phyloP scores from a whole-genome alignment of 2,329 filamentous ascomycete species.

The Penicillium sp. region DNA sequence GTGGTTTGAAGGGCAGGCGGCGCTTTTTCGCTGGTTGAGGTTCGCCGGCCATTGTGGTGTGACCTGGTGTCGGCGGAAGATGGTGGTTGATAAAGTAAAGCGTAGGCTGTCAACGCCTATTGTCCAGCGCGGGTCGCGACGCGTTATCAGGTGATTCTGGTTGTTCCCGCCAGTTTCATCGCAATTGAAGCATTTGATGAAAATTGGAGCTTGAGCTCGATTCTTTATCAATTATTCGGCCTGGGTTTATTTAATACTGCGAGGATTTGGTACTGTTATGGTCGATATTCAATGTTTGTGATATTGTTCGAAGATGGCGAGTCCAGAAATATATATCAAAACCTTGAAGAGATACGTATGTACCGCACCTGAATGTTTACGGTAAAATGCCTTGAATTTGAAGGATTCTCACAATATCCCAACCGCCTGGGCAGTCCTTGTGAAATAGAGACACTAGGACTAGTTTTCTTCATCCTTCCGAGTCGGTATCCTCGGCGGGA shows the following conservation, averaged over 20 bases:
- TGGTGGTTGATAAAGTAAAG: neutral
- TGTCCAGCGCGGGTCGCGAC: slow-evolving; percentile 9
- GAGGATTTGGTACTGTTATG: neutral
- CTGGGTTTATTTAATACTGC: too few species aligned
- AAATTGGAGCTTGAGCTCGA: neutral
- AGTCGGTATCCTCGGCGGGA: slow-evolving; percentile 18
- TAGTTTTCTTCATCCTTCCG: neutral
- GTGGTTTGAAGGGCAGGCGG: slow-evolving; percentile 45
- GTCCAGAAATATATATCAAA: neutral
- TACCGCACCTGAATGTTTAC: too few species aligned
- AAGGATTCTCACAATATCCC: too few species aligned
- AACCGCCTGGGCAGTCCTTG: too few species aligned
- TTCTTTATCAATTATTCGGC: too few species aligned
- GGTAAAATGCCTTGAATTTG: too few species aligned
- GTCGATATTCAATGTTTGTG: neutral
- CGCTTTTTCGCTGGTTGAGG: slow-evolving; percentile 35
- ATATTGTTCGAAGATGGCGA: too few species aligned
- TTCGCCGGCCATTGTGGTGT: slow-evolving; percentile 26
- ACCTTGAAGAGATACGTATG: neutral
- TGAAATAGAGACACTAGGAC: neutral
- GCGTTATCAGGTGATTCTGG: slow-evolving; percentile 22
- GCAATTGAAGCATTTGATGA: neutral
- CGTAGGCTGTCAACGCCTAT: neutral
- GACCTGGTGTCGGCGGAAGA: neutral
- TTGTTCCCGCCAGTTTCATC: neutral